These are phyloP conservation scores for Nephelium lappaceum DNA, from an alignment of 345 rosid species.

Conservation along the genomic window DNA sequence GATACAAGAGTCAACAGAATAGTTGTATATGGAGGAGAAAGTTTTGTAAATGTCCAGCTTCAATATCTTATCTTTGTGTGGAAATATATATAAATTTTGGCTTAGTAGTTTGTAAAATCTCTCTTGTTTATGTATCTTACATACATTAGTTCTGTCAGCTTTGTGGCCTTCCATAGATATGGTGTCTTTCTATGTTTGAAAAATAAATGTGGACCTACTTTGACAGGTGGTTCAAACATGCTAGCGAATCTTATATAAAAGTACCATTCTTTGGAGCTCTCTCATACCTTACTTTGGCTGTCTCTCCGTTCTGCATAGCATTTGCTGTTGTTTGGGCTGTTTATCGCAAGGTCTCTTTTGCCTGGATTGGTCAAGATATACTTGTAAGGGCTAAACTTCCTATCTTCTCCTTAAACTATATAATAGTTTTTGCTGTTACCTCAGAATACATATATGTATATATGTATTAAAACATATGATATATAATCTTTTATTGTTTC, in stretches of 20 bases:
- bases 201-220: conserved; percentile 20
- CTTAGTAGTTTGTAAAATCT: not conserved
- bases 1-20: not conserved
- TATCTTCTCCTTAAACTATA: not conserved
- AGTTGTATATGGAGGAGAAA: not conserved
- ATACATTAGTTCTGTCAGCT: not conserved
- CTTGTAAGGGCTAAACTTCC: conserved; percentile 60
- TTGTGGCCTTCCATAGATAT: conserved; percentile 6
- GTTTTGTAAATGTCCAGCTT: not conserved
- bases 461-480: too few relatives aligned
- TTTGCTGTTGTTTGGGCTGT: conserved; percentile 94
- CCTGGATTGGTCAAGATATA: conserved; percentile 99
- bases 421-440: not conserved
- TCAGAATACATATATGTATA: not conserved
- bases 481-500: conserved; percentile 7
- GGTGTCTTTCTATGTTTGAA: conserved; percentile 9
- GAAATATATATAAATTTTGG: not conserved
- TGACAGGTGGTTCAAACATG: conserved; percentile 78
- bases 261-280: conserved; percentile 86
- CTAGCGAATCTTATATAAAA: conserved; percentile 71
- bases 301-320: conserved; percentile 89
- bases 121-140: conserved; percentile 1
- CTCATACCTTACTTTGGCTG: conserved; percentile 81
- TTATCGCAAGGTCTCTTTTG: conserved; percentile 59
- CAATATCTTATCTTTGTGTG: not conserved